Evolutionary conservation across 106 monocot genomes (phyloP), one percentile per base, ranked within the genome.

Genomic region (Dendrobium huoshanense): DNA sequence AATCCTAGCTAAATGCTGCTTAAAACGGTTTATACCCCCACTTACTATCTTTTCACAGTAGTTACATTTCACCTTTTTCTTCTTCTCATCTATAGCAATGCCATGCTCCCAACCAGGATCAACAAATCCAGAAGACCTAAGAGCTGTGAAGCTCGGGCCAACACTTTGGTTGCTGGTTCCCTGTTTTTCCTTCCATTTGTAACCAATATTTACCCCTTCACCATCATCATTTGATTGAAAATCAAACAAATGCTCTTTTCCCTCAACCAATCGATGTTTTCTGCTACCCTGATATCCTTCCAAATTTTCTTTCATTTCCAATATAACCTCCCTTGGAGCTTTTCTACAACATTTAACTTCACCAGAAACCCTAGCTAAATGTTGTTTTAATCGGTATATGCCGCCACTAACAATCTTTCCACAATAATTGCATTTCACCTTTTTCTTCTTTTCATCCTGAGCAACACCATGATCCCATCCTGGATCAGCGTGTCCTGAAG

Each of bases 21-120:
- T 91, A 79, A 88, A 91, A 17, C 91, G 80, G 77, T 88, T 91
- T 72, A 91, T 91, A 54, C 91, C 88, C n/a, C 91, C 88, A 81
- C 91, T 91, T 20, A 91, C 86, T 78, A 88, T 80, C 79, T 91
- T 88, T 25, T 84, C 84, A 79, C 91, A 91, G 37, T 88, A 91
- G 64, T 91, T 88, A 79, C 91, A 91, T 82, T 91, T 91, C 3
- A 91, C 88, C 68, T 91, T 91, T 54, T 87, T 90, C 61, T 88
- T 88, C 82, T 79, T 86, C 67, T 82, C 84, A 77, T 88, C 91
- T 79, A 82, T 84, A 72, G 91, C 86, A 82, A 88, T 41, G 18
- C 91, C 91, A 81, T 91, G 91, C 70, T 91, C 88, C 91, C 91
- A 91, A 72, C 91, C 91, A 70, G 91, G 91, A 49, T 91, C 88